These are phyloP conservation scores for Suillus placidus DNA, from an alignment of 768 basidiomycete species.

Conservation along the genomic window DNA sequence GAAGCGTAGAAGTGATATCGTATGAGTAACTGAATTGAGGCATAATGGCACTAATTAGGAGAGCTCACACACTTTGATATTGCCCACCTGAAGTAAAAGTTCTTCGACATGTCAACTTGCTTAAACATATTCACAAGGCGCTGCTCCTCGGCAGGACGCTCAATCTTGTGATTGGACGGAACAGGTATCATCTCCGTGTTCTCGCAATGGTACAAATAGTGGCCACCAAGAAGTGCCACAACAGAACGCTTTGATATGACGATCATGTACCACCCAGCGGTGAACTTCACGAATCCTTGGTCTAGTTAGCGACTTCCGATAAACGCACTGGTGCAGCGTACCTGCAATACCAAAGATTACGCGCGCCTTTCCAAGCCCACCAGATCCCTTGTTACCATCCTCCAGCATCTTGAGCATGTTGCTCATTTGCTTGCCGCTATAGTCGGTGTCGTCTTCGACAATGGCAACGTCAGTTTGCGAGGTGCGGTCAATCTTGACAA, in stretches of 20 bases:
- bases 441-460: conserved; percentile 86
- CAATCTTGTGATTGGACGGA: conserved; percentile 77
- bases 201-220: conserved; percentile 96
- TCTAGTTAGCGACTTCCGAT: neutral
- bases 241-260: conserved; percentile 87
- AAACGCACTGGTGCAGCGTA: conserved; percentile 30
- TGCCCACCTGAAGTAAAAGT: conserved; percentile 93
- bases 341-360: conserved; percentile 85
- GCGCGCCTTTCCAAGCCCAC: conserved; percentile 80
- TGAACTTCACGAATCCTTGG: conserved; percentile 86
- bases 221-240: conserved; percentile 92
- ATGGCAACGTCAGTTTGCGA: conserved; percentile 73
- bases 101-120: conserved; percentile 97
- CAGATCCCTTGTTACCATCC: conserved; percentile 88
- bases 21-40: conserved; percentile 79
- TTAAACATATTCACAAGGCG: conserved; percentile 89
- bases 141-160: conserved; percentile 87
- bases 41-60: conserved; percentile 3
- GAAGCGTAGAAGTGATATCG: conserved; percentile 94
- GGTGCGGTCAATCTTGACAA: conserved; percentile 93
- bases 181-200: conserved; percentile 83
- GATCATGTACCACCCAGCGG: conserved; percentile 96
- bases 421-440: conserved; percentile 87
- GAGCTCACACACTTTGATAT: neutral
- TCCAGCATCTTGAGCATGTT: conserved; percentile 93